Evolutionary conservation across 495 filamentous ascomycete species (phyloP).

Genomic region (Trichoderma erinaceum): DNA sequence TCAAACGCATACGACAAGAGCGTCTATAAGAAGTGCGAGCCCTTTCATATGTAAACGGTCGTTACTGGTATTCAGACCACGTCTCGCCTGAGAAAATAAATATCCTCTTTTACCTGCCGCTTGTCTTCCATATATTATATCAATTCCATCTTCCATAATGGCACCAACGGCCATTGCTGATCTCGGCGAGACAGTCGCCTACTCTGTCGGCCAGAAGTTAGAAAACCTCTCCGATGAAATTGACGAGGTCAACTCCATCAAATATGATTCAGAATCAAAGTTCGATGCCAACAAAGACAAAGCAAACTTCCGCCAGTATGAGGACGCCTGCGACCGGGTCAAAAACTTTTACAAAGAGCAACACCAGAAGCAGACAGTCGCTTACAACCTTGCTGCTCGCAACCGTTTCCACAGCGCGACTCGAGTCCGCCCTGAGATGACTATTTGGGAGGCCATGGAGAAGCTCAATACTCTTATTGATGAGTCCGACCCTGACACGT

Average conservation of each 20-base stretch:
- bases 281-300: constrained; percentile 80
- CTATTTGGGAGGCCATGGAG: constrained; percentile 84
- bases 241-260: constrained; percentile 75
- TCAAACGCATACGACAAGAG: neutral
- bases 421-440: constrained; percentile 62
- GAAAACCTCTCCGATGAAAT: constrained; percentile 74
- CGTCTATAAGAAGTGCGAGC: neutral
- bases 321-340: constrained; percentile 69
- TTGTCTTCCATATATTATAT: neutral
- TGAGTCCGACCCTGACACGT: constrained; percentile 80
- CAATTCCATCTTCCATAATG: neutral
- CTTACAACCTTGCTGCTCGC: constrained; percentile 73
- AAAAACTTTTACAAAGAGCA: constrained; percentile 80
- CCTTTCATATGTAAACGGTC: no score
- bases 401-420: constrained; percentile 57
- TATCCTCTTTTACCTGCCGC: no score
- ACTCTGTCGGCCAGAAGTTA: constrained; percentile 31
- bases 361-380: constrained; percentile 48
- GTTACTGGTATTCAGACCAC: no score
- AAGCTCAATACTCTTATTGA: constrained; percentile 84
- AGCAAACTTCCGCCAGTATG: constrained; percentile 71
- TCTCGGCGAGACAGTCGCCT: constrained; percentile 2
- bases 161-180: constrained; percentile 10
- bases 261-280: constrained; percentile 57
- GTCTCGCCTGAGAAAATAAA: no score